Evolutionary conservation across 2,329 filamentous ascomycete species (phyloP), one percentile per base, ranked within the genome.

Genomic region (Diplocarpon rosae): DNA sequence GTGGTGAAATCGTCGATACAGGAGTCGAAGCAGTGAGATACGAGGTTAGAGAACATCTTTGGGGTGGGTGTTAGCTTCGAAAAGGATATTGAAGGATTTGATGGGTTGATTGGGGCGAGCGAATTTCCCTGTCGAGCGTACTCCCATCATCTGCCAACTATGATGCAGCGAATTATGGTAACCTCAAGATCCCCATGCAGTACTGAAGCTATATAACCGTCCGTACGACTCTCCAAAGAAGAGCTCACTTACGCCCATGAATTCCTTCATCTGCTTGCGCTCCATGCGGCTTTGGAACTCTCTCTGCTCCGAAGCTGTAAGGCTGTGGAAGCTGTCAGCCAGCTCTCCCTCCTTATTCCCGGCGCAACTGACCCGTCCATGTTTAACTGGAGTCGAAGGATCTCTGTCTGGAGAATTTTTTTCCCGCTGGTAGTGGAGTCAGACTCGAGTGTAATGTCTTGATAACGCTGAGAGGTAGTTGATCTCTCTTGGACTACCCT

Each of bases 1-100:
- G 88, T 94, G 62, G 89, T 94, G 77, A 98, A 98, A 74, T 96
- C 89, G 68, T 89, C 90, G 69, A 98, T 79, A 74, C 92, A 98
- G 68, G 92, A 83, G 65, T 86, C 82, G 76, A 98, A 98, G 78
- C 92, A 98, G 69, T 82, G 77, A 66, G 87, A 82, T 59, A 88
- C 83, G 44, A 85, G 74, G 68, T 78, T 80, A 60, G 69, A 70
- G 59, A 76, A 76, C 65, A 77, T 69, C 73, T 77, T 55, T 50
- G 12, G 14, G 27, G 33, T 24, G 13, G 13, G 14, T 39, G 33
- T 55, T 45, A 57, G 54, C 39, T 37, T 39, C 14, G 15, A 2
- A 2, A 29, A 13, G 27, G 37, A 30, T 14, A 11, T 29, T 30
- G 20, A 37, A 11, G 17, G 27, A 7, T 38, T 38, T n/a, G 36